phyloP scores from a whole-genome alignment of 495 filamentous ascomycete species.

The Aspergillus haitiensis region DNA sequence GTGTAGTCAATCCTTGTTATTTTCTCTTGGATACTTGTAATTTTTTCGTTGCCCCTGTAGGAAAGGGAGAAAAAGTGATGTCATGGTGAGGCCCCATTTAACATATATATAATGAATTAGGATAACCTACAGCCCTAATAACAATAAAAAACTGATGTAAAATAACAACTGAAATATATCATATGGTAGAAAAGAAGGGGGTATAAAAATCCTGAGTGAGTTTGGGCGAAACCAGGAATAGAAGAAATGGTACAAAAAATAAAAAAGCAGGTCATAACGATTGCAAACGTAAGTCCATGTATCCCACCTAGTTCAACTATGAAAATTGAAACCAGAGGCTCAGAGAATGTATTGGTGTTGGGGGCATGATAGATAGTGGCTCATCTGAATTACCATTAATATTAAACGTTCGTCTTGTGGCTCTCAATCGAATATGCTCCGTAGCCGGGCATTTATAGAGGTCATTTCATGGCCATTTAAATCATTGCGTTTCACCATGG shows the following conservation, averaged over 20 bases:
- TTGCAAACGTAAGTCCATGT: slow-evolving; percentile 3
- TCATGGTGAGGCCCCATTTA: not conserved
- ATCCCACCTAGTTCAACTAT: slow-evolving; percentile 3
- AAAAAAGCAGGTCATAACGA: slow-evolving; percentile 6
- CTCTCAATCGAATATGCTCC: slow-evolving; percentile 8
- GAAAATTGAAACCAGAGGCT: not conserved
- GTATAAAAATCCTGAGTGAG: slow-evolving; percentile 17
- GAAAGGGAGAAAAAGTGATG: not conserved
- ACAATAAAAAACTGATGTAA: not conserved
- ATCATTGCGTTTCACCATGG: slow-evolving; percentile 24
- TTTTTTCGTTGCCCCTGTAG: not conserved
- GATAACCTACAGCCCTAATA: slow-evolving; percentile 1
- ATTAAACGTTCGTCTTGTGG: slow-evolving; percentile 33
- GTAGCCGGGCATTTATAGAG: slow-evolving; percentile 15
- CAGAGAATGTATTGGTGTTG: slow-evolving; percentile 5
- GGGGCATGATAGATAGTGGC: slow-evolving; percentile 11
- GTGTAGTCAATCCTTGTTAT: not conserved
- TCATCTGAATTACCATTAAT: slow-evolving; percentile 41
- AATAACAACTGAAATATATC: slow-evolving; percentile 1
- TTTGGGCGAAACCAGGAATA: not conserved
- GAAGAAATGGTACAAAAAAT: slow-evolving; percentile 15
- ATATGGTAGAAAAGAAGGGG: slow-evolving; percentile 7
- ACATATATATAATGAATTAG: not conserved
- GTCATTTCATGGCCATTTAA: slow-evolving; percentile 33
- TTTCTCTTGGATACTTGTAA: not conserved